Evolutionary conservation across 495 filamentous ascomycete genomes (phyloP), one percentile per base, ranked within the genome.

Genomic region (Penicillium lividum): DNA sequence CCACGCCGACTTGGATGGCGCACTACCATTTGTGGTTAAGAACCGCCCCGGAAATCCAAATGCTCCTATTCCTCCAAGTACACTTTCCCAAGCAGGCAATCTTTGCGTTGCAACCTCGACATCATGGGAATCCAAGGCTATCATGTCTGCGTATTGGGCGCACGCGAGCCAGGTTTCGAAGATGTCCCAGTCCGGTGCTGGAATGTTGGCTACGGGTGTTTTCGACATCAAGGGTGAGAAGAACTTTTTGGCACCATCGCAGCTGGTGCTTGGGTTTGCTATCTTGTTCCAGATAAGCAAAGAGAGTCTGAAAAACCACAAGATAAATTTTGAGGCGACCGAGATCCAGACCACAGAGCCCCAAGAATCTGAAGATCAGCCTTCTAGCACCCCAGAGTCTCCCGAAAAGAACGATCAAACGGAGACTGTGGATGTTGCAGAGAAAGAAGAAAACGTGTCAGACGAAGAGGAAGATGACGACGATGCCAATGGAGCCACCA

Each of bases 61-160:
- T 65, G 87, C 90, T 0, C 92, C 93, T 0, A 93, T 98, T 51
- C 87, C 94, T 9, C 94, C 94, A 5, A 91, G 90, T 7, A 97
- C 94, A 0, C 75, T 98, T 7, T 88, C 90, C 0, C 94, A 98
- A 72, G 93, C 94, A 13, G 94, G 94, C 2, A 88, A 84, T 51
- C 67, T 97, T 16, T 86, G 87, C 3, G 90, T 98, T 28, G 85
- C 88, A 47, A 90, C 89, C 31, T 97, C 92, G 1, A 86, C 71
- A 47, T 93, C 92, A 2, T 98, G 94, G 94, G 94, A 97, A 51
- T 93, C 90, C 0, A 98, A 98, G 73, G 92, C 92, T 5, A 85
- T 89, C 9, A 95, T 97, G 92, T 86, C 88, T 7, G 92, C 93
- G 13, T 98, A 89, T 86, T 98, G 94, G 94, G 92, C 92, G 0